Conservation (phyloP, 768 basidiomycete species). For the Panaeolus cyanescens region DNA sequence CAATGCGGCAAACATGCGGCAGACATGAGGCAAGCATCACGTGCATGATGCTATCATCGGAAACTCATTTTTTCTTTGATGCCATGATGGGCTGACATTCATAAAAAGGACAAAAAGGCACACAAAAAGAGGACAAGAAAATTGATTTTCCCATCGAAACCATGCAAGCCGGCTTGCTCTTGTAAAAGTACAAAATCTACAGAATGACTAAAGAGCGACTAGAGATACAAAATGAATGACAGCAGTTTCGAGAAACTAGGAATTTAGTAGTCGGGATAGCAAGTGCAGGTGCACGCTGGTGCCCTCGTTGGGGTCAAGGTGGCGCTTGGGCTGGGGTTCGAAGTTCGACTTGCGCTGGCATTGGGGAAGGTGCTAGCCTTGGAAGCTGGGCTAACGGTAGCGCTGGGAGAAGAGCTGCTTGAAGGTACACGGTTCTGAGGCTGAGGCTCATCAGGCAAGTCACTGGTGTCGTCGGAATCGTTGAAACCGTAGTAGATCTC, state of each 20-base stretch:
- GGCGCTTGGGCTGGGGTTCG: background rate
- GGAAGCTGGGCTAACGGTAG: background rate
- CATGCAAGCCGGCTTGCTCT: background rate
- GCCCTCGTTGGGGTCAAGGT: background rate
- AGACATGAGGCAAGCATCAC: background rate
- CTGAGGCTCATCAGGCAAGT: background rate
- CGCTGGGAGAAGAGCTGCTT: background rate
- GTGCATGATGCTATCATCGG: background rate
- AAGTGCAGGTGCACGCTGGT: background rate
- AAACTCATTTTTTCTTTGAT: background rate
- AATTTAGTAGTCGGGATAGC: background rate
- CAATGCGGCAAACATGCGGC: conserved; percentile 1
- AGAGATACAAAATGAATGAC: background rate
- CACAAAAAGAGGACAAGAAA: background rate
- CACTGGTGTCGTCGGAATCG: background rate
- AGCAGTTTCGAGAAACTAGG: background rate
- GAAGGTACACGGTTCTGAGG: background rate
- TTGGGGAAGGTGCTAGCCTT: too few relatives aligned
- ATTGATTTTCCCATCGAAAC: background rate
- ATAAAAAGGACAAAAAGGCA: background rate
- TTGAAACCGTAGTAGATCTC: background rate
- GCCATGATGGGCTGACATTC: background rate
- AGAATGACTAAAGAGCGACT: background rate
- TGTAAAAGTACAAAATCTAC: background rate
- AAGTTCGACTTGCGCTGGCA: too few relatives aligned